Percentiles rank a stretch among this genome's conserved stretches.
Conservation (phyloP, 495 filamentous ascomycete species). For the Penicillium canariense region DNA sequence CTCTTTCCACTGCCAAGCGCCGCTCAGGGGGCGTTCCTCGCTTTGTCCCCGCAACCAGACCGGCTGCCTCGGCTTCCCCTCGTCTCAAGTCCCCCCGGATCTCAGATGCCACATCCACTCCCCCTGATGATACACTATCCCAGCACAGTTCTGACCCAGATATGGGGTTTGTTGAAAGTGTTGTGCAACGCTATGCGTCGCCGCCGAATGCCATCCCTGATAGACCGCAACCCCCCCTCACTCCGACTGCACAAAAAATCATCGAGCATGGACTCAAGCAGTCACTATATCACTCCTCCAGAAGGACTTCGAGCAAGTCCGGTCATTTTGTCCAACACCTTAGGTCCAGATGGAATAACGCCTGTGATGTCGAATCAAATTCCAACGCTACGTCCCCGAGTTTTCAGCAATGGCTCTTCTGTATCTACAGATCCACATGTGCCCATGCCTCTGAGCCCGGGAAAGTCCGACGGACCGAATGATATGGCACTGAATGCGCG, state of each 20-base stretch:
- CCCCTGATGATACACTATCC: conserved; percentile 24
- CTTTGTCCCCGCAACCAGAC: conserved; percentile 26
- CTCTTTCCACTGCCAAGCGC: conserved; percentile 24
- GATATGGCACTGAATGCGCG: conserved; percentile 80
- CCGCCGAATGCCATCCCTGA: conserved; percentile 22
- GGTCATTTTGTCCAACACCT: conserved; percentile 27
- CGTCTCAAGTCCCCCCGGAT: conserved; percentile 42
- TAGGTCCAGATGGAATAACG: conserved; percentile 21
- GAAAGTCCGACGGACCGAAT: conserved; percentile 41
- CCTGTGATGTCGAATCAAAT: conserved; percentile 31
- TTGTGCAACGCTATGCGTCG: conserved; percentile 21
- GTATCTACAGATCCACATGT: conserved; percentile 30
- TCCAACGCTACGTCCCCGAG: conserved; percentile 35
- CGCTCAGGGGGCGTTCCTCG: conserved; percentile 41
- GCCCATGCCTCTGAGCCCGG: conserved; percentile 43
- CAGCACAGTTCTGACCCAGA: conserved; percentile 7
- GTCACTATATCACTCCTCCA: conserved; percentile 14
- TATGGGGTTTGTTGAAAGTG: conserved; percentile 11
- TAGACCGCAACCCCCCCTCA: conserved; percentile 14
- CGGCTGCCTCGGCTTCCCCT: conserved; percentile 37
- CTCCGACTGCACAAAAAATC: conserved; percentile 36
- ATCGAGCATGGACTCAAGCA: conserved; percentile 38
- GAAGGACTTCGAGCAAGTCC: conserved; percentile 38
- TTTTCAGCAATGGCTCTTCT: conserved; percentile 42
- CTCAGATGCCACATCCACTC: conserved; percentile 25